phyloP scores from a whole-genome alignment of 805 yeast species.

The Teunomyces stri region DNA sequence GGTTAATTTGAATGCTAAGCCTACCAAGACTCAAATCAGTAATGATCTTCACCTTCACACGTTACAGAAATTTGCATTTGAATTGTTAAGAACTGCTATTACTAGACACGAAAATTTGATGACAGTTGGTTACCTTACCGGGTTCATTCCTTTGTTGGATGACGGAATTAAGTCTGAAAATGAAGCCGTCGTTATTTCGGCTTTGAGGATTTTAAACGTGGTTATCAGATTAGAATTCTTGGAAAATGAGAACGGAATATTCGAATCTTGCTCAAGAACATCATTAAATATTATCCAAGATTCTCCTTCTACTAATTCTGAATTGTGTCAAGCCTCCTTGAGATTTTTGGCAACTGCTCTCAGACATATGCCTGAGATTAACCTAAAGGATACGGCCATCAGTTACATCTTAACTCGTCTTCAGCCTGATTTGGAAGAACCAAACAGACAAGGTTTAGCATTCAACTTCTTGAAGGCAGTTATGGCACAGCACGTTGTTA shows the following conservation, averaged over 20 bases:
- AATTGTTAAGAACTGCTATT: conserved; percentile 69
- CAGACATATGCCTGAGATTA: conserved; percentile 63
- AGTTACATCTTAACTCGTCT: conserved; percentile 70
- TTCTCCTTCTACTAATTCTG: conserved; percentile 73
- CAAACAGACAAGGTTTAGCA: conserved; percentile 83
- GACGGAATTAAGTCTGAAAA: conserved; percentile 59
- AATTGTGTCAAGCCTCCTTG: conserved; percentile 75
- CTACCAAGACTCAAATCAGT: conserved; percentile 52
- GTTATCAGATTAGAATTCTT: conserved; percentile 63
- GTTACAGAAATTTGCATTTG: conserved; percentile 74
- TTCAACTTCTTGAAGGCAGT: conserved; percentile 79
- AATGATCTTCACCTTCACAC: conserved; percentile 56
- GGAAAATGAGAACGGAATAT: conserved; percentile 47
- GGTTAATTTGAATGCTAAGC: conserved; percentile 67
- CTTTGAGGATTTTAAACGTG: conserved; percentile 60
- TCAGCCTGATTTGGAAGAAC: conserved; percentile 87
- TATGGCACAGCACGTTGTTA: conserved; percentile 66
- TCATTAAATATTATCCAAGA: conserved; percentile 66
- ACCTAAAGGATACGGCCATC: conserved; percentile 66
- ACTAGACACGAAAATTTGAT: conserved; percentile 59
- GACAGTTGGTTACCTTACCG: conserved; percentile 58
- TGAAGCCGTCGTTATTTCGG: conserved; percentile 72
- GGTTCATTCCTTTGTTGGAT: conserved; percentile 73
- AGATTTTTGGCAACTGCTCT: conserved; percentile 70
- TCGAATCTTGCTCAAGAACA: conserved; percentile 59